Percentiles rank a stretch among this genome's conserved stretches.
phyloP scores from a whole-genome alignment of 2,329 filamentous ascomycete genomes.

The Fulvia fulva region DNA sequence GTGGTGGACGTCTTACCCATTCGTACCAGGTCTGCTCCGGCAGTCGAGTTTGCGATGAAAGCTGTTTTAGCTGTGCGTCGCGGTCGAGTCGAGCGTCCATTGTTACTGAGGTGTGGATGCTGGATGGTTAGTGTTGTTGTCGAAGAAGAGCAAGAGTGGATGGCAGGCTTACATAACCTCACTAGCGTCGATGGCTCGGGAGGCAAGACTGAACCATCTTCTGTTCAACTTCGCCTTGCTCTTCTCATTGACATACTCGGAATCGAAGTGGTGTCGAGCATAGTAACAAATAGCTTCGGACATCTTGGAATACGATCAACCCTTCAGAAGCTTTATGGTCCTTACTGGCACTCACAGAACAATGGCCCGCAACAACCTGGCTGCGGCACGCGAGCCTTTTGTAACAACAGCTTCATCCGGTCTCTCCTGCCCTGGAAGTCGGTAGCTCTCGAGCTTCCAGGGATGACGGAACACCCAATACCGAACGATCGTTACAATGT shows the following conservation, averaged over 20 bases:
- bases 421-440: background rate
- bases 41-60: constrained; percentile 16
- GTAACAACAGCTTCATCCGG: background rate
- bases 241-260: background rate
- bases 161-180: background rate
- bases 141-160: background rate
- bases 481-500: background rate
- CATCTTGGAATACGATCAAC: background rate
- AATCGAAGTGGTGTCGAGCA: background rate
- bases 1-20: constrained; percentile 13
- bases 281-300: background rate
- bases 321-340: background rate
- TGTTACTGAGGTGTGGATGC: constrained; percentile 1
- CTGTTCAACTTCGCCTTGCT: background rate
- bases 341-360: background rate
- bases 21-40: constrained; percentile 23
- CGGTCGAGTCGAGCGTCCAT: constrained; percentile 25
- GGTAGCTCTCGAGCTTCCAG: background rate
- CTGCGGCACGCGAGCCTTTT: background rate
- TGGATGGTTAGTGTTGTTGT: background rate
- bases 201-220: background rate
- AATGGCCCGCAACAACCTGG: background rate
- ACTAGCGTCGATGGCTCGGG: background rate
- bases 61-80: constrained; percentile 17
- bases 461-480: background rate